Conservation (phyloP, 1,284 basidiomycete species). For the Coriolopsis trogii region DNA sequence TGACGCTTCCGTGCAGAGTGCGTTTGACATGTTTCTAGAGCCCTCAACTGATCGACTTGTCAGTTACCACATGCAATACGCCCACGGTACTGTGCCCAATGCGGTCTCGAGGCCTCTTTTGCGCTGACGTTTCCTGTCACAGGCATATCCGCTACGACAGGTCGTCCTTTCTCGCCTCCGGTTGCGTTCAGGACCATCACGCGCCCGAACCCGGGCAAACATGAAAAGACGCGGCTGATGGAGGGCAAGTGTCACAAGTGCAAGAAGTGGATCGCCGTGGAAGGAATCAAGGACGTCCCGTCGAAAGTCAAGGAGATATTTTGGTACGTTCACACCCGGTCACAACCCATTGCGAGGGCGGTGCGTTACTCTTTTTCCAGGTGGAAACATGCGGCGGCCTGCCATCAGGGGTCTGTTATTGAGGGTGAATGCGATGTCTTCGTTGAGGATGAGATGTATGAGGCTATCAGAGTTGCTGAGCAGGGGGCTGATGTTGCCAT, state of each 20-base stretch:
- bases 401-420: conserved; percentile 62
- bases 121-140: neutral
- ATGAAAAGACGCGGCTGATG: conserved; percentile 58
- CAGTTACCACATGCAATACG: conserved; percentile 81
- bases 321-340: conserved; percentile 49
- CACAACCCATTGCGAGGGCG: neutral
- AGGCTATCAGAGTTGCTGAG: conserved; percentile 1
- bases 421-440: conserved; percentile 58
- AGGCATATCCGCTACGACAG: conserved; percentile 66
- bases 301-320: conserved; percentile 76
- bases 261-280: conserved; percentile 66
- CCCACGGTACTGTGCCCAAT: conserved; percentile 60
- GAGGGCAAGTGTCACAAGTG: conserved; percentile 81
- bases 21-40: neutral
- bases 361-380: conserved; percentile 41
- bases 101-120: neutral
- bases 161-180: conserved; percentile 77
- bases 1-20: conserved; percentile 24
- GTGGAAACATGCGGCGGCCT: conserved; percentile 81
- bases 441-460: conserved; percentile 41
- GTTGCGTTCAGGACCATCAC: conserved; percentile 54
- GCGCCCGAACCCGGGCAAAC: conserved; percentile 52
- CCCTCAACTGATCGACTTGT: neutral
- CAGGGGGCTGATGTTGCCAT: too few species aligned
- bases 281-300: conserved; percentile 72